A percentile compares a stretch with the other conserved stretches of the same genome.
These are phyloP conservation scores for Tulasnella sp. DNA, from an alignment of 768 basidiomycete species.

Conservation along the genomic window DNA sequence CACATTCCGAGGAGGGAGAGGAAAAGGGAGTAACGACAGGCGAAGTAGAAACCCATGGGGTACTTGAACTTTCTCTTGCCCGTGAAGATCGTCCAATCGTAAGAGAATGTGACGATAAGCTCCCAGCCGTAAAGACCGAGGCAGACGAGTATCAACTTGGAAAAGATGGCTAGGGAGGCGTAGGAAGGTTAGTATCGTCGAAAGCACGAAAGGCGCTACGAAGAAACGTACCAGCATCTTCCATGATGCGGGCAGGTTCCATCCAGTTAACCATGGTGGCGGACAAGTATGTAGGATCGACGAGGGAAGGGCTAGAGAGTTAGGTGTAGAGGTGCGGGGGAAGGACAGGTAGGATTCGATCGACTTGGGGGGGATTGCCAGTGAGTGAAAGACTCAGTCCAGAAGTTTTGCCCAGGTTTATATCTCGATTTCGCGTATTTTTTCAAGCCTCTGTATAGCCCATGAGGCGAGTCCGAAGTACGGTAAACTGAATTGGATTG, in stretches of 20 bases:
- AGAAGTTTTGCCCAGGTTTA: background rate
- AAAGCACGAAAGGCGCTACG: background rate
- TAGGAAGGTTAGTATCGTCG: background rate
- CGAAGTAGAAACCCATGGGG: conserved; percentile 12
- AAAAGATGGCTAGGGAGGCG: conserved; percentile 1
- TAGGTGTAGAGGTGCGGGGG: background rate
- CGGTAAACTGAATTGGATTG: background rate
- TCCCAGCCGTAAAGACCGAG: conserved; percentile 14
- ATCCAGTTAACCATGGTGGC: conserved; percentile 9
- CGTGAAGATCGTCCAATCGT: conserved; percentile 10
- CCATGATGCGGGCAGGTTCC: background rate
- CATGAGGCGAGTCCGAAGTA: background rate
- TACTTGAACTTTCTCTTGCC: conserved; percentile 12
- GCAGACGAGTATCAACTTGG: conserved; percentile 3
- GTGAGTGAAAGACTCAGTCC: background rate
- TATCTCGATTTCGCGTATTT: background rate
- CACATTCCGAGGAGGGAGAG: conserved; percentile 13
- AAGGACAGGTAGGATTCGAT: background rate
- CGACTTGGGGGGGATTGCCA: background rate
- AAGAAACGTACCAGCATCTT: background rate
- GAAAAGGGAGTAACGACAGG: conserved; percentile 12
- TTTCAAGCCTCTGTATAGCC: background rate
- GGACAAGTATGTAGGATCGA: background rate
- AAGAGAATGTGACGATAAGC: conserved; percentile 6
- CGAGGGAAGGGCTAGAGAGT: background rate